These are phyloP conservation scores for Chlamydomonas schloesseri DNA, from an alignment of 139 green algal genomes.

Conservation along the genomic window DNA sequence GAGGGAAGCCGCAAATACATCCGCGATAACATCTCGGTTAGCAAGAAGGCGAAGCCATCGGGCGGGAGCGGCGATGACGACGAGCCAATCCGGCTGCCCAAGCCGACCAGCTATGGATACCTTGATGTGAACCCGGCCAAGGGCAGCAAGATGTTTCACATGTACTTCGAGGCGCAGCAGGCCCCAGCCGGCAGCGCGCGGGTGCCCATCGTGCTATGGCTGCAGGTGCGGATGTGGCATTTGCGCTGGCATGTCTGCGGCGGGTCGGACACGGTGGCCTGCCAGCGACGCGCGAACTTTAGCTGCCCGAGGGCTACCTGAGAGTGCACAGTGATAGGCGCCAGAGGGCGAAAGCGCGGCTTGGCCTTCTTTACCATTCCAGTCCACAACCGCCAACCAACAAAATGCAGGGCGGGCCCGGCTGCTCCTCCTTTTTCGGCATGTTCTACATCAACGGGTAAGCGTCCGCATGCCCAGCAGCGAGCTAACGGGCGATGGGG, in stretches of 20 bases:
- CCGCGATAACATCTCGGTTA: no score
- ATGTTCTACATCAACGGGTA: conserved; percentile 70
- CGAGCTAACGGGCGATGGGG: no score
- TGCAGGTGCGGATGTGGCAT: conserved; percentile 49
- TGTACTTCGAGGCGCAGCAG: conserved; percentile 66
- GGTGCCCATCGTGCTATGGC: conserved; percentile 66
- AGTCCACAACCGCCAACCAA: not conserved
- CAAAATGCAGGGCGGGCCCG: conserved; percentile 59
- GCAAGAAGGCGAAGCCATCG: no score
- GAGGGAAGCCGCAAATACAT: no score
- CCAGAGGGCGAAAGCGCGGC: no score
- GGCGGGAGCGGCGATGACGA: no score
- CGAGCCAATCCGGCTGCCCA: not conserved
- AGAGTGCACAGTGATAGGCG: no score
- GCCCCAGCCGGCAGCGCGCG: not conserved
- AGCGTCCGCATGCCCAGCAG: no score
- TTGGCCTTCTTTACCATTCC: no score
- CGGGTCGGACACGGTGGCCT: no score
- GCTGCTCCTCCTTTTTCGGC: conserved; percentile 68
- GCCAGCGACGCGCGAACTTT: not conserved
- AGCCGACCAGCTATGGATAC: conserved; percentile 39
- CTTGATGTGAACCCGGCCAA: conserved; percentile 31
- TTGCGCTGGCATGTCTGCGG: no score
- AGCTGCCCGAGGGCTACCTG: no score
- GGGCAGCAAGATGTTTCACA: conserved; percentile 54